Conservation (phyloP, 2,329 filamentous ascomycete genomes). For the Rachicladosporium sp. region DNA sequence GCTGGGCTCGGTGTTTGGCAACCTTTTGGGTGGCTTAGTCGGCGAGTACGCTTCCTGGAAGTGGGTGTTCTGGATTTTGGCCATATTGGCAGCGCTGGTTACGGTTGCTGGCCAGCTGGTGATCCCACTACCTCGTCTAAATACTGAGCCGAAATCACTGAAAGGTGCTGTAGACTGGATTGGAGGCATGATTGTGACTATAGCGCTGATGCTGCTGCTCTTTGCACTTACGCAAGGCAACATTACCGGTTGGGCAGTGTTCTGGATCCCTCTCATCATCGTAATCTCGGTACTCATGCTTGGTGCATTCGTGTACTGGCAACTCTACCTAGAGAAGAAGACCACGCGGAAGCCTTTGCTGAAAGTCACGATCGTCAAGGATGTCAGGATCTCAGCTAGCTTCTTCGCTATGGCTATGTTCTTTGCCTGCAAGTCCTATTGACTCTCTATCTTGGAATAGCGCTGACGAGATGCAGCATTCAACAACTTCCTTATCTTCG, state of each 20-base stretch:
- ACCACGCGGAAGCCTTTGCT: conserved; percentile 45
- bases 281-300: conserved; percentile 47
- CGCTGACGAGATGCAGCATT: conserved; percentile 31
- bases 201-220: conserved; percentile 49
- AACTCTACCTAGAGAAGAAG: conserved; percentile 45
- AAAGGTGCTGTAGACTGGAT: conserved; percentile 52
- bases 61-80: conserved; percentile 55
- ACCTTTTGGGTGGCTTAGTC: conserved; percentile 51
- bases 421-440: conserved; percentile 32
- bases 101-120: conserved; percentile 46
- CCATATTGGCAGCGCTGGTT: conserved; percentile 46
- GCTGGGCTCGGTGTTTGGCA: conserved; percentile 52
- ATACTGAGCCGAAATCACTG: conserved; percentile 11
- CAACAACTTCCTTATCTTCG: conserved; percentile 55
- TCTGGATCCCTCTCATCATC: conserved; percentile 50
- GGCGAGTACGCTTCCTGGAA: conserved; percentile 51
- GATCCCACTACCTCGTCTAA: conserved; percentile 41
- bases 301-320: conserved; percentile 47
- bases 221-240: conserved; percentile 59
- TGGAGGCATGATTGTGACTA: conserved; percentile 50
- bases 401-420: conserved; percentile 55
- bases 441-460: too few species aligned
- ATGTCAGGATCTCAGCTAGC: conserved; percentile 47
- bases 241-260: conserved; percentile 52
- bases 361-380: conserved; percentile 52